Evolutionary conservation across 2,329 filamentous ascomycete species (phyloP).

Genomic region (Penicillium sp.): DNA sequence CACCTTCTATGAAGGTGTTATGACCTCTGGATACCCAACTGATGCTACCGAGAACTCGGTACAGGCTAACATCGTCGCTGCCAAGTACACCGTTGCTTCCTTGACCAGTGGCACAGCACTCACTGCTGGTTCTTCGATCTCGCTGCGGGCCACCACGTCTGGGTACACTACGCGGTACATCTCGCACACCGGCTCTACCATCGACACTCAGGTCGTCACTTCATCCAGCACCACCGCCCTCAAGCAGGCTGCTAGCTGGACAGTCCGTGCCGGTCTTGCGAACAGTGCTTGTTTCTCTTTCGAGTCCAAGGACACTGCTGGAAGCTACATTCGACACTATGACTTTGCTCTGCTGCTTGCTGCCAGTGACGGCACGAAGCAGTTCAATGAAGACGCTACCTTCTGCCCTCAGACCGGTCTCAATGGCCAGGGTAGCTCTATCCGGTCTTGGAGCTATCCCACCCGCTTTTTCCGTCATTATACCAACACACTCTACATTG

Average conservation of each 20-base stretch:
- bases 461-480: slow-evolving; percentile 62
- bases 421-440: slow-evolving; percentile 53
- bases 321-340: slow-evolving; percentile 61
- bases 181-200: slow-evolving; percentile 52
- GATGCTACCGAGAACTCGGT: slow-evolving; percentile 61
- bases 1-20: slow-evolving; percentile 67
- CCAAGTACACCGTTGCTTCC: slow-evolving; percentile 54
- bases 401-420: slow-evolving; percentile 61
- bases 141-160: slow-evolving; percentile 58
- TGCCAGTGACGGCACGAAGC: slow-evolving; percentile 57
- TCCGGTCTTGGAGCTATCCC: slow-evolving; percentile 63
- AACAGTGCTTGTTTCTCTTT: slow-evolving; percentile 63
- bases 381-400: slow-evolving; percentile 63
- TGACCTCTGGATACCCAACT: slow-evolving; percentile 64
- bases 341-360: slow-evolving; percentile 55
- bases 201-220: slow-evolving; percentile 59
- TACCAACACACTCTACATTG: slow-evolving; percentile 48
- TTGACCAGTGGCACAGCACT: slow-evolving; percentile 53
- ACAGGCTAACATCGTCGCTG: slow-evolving; percentile 62
- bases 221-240: slow-evolving; percentile 53
- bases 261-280: slow-evolving; percentile 56
- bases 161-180: slow-evolving; percentile 59
- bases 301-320: slow-evolving; percentile 60
- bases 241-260: slow-evolving; percentile 57
- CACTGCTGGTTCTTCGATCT: slow-evolving; percentile 53